Conservation (phyloP, 139 green algal species). For the Chlorella sorokiniana region DNA sequence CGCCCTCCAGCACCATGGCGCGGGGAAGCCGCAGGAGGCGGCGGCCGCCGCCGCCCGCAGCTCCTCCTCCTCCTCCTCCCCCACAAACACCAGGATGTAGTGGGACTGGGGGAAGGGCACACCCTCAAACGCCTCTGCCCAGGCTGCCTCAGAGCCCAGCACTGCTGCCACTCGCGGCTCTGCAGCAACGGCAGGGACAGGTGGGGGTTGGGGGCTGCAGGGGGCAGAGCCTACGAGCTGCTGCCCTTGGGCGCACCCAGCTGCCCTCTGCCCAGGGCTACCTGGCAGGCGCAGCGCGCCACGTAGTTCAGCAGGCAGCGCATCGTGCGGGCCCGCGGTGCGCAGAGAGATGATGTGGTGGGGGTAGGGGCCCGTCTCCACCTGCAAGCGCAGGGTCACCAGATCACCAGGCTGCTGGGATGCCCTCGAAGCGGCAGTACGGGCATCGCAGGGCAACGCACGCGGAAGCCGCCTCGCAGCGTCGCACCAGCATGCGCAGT, state of each 20-base stretch:
- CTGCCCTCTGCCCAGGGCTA: not conserved
- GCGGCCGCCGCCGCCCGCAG: conserved; percentile 36
- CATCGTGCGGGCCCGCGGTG: not conserved
- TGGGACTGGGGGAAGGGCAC: conserved; percentile 28
- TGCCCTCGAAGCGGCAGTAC: not conserved
- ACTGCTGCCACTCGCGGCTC: conserved; percentile 19
- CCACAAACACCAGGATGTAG: conserved; percentile 55
- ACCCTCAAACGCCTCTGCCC: conserved; percentile 35
- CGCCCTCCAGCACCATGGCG: conserved; percentile 40
- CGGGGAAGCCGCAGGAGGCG: conserved; percentile 39
- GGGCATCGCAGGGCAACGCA: too few relatives aligned
- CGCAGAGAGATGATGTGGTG: conserved; percentile 51
- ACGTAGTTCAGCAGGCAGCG: conserved; percentile 43
- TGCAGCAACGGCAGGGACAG: not conserved
- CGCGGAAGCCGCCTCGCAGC: not conserved
- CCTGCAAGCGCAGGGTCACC: too few relatives aligned
- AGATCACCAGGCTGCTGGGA: not conserved
- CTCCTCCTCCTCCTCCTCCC: conserved; percentile 24
- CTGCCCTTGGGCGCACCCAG: not conserved
- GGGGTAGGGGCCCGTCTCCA: conserved; percentile 49
- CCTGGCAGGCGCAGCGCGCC: conserved; percentile 39
- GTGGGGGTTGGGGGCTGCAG: not conserved
- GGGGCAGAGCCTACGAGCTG: not conserved
- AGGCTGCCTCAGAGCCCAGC: conserved; percentile 15
- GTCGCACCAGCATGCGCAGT: conserved; percentile 43